phyloP scores from a whole-genome alignment of 2,329 filamentous ascomycete genomes.

The Phoma sp. region DNA sequence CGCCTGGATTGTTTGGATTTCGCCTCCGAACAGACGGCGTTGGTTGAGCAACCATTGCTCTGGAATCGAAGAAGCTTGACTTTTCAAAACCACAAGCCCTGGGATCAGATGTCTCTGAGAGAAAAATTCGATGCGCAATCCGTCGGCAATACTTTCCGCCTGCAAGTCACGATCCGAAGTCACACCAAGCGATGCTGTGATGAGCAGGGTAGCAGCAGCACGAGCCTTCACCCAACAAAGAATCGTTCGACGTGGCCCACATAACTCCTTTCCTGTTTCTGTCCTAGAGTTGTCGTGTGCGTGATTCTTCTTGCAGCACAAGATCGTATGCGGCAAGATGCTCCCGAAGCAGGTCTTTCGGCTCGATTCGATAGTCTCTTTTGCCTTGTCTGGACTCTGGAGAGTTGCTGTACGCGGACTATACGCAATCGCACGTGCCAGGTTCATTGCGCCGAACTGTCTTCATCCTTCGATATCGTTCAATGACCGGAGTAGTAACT shows the following conservation, averaged over 20 bases:
- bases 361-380: conserved; percentile 18
- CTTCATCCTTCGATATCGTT: conserved; percentile 14
- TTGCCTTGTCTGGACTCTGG: conserved; percentile 13
- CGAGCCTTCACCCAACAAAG: conserved; percentile 22
- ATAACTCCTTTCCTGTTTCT: conserved; percentile 28
- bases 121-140: not conserved
- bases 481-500: conserved; percentile 8
- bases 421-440: conserved; percentile 28
- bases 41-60: not conserved
- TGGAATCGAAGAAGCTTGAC: not conserved
- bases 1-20: not conserved
- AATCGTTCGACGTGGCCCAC: conserved; percentile 28
- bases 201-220: conserved; percentile 26
- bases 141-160: conserved; percentile 19
- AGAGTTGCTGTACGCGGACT: conserved; percentile 6
- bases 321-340: conserved; percentile 14
- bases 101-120: not conserved
- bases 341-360: conserved; percentile 21
- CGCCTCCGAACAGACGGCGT: not conserved
- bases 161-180: conserved; percentile 32
- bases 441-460: conserved; percentile 21
- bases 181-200: conserved; percentile 42
- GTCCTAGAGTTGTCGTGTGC: conserved; percentile 10
- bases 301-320: conserved; percentile 23
- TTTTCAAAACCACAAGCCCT: not conserved